These are phyloP conservation scores for Eucalyptus marginata DNA, from an alignment of 345 rosid species.

Conservation along the genomic window DNA sequence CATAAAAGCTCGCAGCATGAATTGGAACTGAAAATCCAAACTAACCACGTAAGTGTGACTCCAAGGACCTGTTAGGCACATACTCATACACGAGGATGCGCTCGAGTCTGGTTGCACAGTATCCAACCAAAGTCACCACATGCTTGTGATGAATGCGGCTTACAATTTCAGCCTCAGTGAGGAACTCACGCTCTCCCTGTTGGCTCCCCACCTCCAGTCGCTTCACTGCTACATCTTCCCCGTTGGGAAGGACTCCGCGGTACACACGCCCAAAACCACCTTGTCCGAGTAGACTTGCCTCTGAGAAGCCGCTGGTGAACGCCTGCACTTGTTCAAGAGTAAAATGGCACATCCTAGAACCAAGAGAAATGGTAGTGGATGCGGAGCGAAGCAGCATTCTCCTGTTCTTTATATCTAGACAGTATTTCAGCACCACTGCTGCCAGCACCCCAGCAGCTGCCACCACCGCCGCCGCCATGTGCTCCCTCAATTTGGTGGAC, in stretches of 20 bases:
- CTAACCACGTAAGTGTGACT: constrained; percentile 28
- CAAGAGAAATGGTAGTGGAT: too few relatives aligned
- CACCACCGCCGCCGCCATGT: constrained; percentile 5
- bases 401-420: constrained; percentile 39
- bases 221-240: constrained; percentile 29
- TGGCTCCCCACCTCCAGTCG: constrained; percentile 23
- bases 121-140: constrained; percentile 38
- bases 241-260: constrained; percentile 23
- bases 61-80: constrained; percentile 27
- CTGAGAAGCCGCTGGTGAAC: constrained; percentile 5
- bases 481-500: constrained; percentile 23
- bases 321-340: too few relatives aligned
- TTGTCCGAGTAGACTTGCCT: constrained; percentile 26
- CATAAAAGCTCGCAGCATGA: background rate
- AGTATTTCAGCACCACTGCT: background rate
- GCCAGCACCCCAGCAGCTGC: too few relatives aligned
- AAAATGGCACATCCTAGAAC: too few relatives aligned
- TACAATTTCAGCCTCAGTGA: constrained; percentile 13
- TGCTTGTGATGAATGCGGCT: constrained; percentile 33
- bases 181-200: constrained; percentile 26
- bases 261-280: constrained; percentile 38
- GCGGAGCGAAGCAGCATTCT: background rate
- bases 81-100: constrained; percentile 38
- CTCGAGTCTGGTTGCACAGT: constrained; percentile 16
- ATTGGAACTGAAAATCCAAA: background rate